Conservation (phyloP, 495 filamentous ascomycete species). For the Aspergillus nidulans region DNA sequence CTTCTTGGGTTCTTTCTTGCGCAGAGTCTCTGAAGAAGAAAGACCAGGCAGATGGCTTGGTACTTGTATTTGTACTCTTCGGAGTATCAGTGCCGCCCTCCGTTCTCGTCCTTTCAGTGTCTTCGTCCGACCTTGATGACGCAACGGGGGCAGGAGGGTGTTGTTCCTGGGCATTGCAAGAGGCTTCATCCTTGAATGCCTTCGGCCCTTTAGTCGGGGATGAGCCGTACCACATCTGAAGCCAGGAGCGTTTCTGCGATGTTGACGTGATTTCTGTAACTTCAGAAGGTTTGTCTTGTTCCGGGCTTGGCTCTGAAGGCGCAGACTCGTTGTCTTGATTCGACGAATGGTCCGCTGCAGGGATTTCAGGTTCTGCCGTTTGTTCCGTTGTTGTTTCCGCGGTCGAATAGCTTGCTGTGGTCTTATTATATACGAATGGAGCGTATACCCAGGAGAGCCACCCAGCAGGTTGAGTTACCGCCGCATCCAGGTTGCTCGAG, state of each 20-base stretch:
- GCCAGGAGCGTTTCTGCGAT: constrained; percentile 40
- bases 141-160: constrained; percentile 10
- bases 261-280: constrained; percentile 15
- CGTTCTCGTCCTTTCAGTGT: constrained; percentile 15
- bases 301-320: constrained; percentile 14
- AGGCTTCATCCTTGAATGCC: constrained; percentile 21
- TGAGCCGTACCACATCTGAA: constrained; percentile 46
- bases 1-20: constrained; percentile 30
- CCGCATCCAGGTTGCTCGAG: constrained; percentile 10
- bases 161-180: constrained; percentile 23
- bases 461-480: constrained; percentile 37
- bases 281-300: constrained; percentile 21
- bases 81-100: constrained; percentile 22
- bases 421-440: constrained; percentile 13
- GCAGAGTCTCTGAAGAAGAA: constrained; percentile 70
- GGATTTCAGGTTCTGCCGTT: constrained; percentile 14
- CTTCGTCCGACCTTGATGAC: constrained; percentile 17
- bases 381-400: constrained; percentile 19
- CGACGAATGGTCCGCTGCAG: constrained; percentile 18
- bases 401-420: constrained; percentile 2
- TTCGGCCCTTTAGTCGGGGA: constrained; percentile 19
- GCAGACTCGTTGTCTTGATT: constrained; percentile 16
- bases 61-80: constrained; percentile 23
- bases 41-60: constrained; percentile 70
- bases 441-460: constrained; percentile 60